Base-by-base conservation (phyloP, 129 eudicot genomes). In the Ambrosia trifida region DNA sequence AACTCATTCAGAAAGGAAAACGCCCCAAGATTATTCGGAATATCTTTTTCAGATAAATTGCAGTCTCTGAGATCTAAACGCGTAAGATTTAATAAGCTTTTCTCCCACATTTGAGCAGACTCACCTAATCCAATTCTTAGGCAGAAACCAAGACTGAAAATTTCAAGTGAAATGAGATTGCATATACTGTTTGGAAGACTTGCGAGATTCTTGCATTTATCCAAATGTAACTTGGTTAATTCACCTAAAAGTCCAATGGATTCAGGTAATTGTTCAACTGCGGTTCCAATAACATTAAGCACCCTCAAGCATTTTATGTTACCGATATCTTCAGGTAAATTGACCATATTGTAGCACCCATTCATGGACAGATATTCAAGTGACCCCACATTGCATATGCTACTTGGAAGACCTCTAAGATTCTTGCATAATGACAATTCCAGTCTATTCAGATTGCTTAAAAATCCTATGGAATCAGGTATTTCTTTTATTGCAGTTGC, bases 321-420 rank as follows among this genome's bases (percentile, higher is more conserved):
- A 19, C 80, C 75, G 14, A 76, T 17, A 12, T 59, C 45, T 13
- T 68, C 70, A 18, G 80, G 80, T 62, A 74, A 52, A 60, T 16
- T 11, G 5, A 38, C 44, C 17, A 77, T 56, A n/a, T 43, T 68
- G 60, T 69, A 59, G 56, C 81, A 77, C 14, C 58, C 81, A 46
- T 2, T 3, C 17, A 77, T 38, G 44, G 13, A 9, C 5, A 77
- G 64, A 45, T 5, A 5, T 61, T 69, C 56, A 13, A 71, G 62
- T 51, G 62, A 78, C 9, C n/a, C 33, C 50, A 72, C 62, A 45
- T 31, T 64, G 64, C 83, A 66, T 44, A 79, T 58, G 51, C 64
- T 60, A 30, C 13, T 60, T 36, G 79, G 83, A 67, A 79, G 59
- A 33, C 35, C 46, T 49, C 9, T 67, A 46, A 73, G 64, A 19